Evolutionary conservation across 2,329 filamentous ascomycete species (phyloP).

Genomic region (Sporothrix schenckii): DNA sequence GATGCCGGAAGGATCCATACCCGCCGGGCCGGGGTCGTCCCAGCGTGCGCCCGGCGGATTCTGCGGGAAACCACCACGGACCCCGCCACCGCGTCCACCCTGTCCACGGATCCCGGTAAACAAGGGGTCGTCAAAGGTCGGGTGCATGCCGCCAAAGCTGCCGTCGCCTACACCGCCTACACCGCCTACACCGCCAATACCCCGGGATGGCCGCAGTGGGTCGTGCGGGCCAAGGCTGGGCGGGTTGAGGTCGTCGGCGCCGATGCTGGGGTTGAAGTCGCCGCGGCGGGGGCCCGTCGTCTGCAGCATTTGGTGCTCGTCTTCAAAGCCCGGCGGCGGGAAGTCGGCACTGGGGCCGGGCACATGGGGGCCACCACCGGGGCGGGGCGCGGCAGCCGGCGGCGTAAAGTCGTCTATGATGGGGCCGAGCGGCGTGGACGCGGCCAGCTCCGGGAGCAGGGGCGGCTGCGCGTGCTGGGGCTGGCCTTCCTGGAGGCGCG

Average conservation of each 20-base stretch:
- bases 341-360: constrained; percentile 57
- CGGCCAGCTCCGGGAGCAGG: neutral
- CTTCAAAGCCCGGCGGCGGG: constrained; percentile 86
- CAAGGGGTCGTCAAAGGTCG: constrained; percentile 88
- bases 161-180: constrained; percentile 61
- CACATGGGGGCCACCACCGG: neutral
- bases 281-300: constrained; percentile 44
- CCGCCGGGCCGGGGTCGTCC: constrained; percentile 69
- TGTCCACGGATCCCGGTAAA: constrained; percentile 63
- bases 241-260: constrained; percentile 85
- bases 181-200: constrained; percentile 41
- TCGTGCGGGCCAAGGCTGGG: constrained; percentile 83
- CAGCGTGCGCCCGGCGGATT: constrained; percentile 88
- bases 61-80: constrained; percentile 57
- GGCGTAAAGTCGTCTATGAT: constrained; percentile 15
- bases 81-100: constrained; percentile 48
- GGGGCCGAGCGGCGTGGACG: constrained; percentile 1
- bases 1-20: constrained; percentile 63
- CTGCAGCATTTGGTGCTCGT: constrained; percentile 81
- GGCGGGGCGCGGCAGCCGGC: neutral
- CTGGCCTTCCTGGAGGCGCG: constrained; percentile 12
- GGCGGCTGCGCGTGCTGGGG: neutral
- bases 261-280: constrained; percentile 59
- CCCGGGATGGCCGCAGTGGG: constrained; percentile 71
- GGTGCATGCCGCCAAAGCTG: constrained; percentile 81